Percentiles rank a stretch among this genome's conserved stretches.
These are phyloP conservation scores for Xylaria arbuscula DNA, from an alignment of 2,329 filamentous ascomycete species.

Conservation along the genomic window DNA sequence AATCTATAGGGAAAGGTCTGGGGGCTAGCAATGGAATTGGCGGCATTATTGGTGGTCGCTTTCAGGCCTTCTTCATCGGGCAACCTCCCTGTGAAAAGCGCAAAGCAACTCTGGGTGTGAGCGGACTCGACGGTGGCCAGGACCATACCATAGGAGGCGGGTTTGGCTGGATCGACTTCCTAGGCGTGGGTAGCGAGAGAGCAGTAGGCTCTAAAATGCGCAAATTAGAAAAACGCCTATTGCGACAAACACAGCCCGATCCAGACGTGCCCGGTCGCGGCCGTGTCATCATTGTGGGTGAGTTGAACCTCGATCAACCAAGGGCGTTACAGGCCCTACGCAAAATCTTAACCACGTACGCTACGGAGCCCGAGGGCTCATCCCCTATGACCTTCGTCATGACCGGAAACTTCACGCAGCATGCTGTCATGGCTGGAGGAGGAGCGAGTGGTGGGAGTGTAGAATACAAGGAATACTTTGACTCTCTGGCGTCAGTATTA, in stretches of 20 bases:
- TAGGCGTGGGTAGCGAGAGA: slow-evolving; percentile 89
- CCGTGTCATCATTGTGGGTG: slow-evolving; percentile 80
- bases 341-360: slow-evolving; percentile 81
- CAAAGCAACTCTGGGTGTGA: slow-evolving; percentile 79
- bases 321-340: slow-evolving; percentile 82
- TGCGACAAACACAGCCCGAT: slow-evolving; percentile 56
- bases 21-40: slow-evolving; percentile 85
- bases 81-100: slow-evolving; percentile 92
- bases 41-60: slow-evolving; percentile 90
- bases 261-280: slow-evolving; percentile 54
- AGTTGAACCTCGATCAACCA: slow-evolving; percentile 87
- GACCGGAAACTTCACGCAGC: slow-evolving; percentile 82
- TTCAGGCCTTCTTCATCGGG: slow-evolving; percentile 89
- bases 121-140: slow-evolving; percentile 65
- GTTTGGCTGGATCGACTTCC: slow-evolving; percentile 97
- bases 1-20: slow-evolving; percentile 73
- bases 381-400: slow-evolving; percentile 84
- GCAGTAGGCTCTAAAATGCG: slow-evolving; percentile 87
- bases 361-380: slow-evolving; percentile 69
- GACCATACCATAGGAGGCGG: slow-evolving; percentile 77
- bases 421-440: slow-evolving; percentile 74
- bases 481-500: slow-evolving; percentile 83
- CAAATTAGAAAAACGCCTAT: slow-evolving; percentile 76
- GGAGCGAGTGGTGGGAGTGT: slow-evolving; percentile 83
- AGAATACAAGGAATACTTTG: slow-evolving; percentile 97